phyloP scores from a whole-genome alignment of 805 yeast genomes.

The Lipomyces spencermartinsiae region DNA sequence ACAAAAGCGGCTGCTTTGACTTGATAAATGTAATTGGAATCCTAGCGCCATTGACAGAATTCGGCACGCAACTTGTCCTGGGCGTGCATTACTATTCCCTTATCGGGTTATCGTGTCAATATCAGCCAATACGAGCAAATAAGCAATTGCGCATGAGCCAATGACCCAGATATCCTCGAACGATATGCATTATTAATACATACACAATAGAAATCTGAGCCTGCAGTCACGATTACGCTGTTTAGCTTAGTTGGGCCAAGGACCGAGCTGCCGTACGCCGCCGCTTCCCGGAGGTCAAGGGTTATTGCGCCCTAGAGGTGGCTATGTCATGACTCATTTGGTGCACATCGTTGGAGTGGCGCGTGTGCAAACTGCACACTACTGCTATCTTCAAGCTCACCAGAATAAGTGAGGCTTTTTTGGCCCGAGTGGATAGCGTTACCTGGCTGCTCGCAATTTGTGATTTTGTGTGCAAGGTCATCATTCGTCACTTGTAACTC shows the following conservation, averaged over 20 bases:
- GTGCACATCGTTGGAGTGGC: background rate
- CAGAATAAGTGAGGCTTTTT: background rate
- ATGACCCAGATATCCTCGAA: too few relatives aligned
- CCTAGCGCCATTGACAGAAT: too few relatives aligned
- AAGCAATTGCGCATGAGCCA: too few relatives aligned
- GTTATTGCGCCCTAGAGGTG: background rate
- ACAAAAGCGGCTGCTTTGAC: too few relatives aligned
- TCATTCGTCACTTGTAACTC: conserved; percentile 16
- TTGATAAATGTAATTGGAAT: too few relatives aligned
- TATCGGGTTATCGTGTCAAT: too few relatives aligned
- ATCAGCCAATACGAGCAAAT: too few relatives aligned
- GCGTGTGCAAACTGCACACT: background rate
- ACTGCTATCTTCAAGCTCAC: background rate
- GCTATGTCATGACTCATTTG: background rate
- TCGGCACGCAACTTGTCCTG: too few relatives aligned
- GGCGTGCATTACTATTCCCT: too few relatives aligned
- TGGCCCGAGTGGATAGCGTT: background rate
- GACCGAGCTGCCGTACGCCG: background rate
- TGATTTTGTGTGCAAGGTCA: conserved; percentile 11
- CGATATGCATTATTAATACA: too few relatives aligned
- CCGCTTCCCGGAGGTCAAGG: background rate
- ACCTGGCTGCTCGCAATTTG: background rate
- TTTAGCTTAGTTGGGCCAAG: background rate
- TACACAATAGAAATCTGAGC: too few relatives aligned
- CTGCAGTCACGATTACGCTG: background rate